Base-by-base conservation (phyloP, 1,139 yeast species). In the Sugiyamaella japonica region DNA sequence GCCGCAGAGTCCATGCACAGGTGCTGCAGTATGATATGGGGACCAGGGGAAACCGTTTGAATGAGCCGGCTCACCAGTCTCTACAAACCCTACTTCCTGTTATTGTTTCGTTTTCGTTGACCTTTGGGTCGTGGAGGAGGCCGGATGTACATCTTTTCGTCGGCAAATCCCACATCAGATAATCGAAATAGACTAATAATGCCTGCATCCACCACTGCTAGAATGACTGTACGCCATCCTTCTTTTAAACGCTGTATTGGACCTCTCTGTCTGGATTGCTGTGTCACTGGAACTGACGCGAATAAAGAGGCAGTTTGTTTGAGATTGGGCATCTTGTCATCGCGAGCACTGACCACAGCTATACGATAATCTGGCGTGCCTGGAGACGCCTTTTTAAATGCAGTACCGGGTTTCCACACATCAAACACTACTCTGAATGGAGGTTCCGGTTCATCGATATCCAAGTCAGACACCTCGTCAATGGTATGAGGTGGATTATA, bases 361-460 rank as follows among this genome's bases (percentile, higher is more conserved):
- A 91, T 70, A 60, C 85, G 89, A 65, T 82, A 91, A 67, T 91
- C 93, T 0, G 97, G 96, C 0, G 66, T 60, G 0, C 89, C 86
- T 0, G 91, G 90, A 31, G 68, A 66, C 43, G 82, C 83, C 65
- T 90, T 90, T 55, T 83, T 83, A 70, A 88, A 91, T 8, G 59
- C 56, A 69, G 70, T 70, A 0, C 85, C 75, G 0, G 98, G 98
- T 68, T 88, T 90, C 97, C 97, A 91, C 1, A 89, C 89, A 63
- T 86, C 78, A 63, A 77, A 90, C 1, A 77, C 71, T 20, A 74
- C 60, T 12, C 58, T 50, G 38, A 57, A 63, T n/a, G 66, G 63
- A 9, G 52, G 52, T 17, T 52, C 57, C 8, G 63, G 55, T 36
- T 50, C 54, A 8, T 50, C 41, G 2, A 40, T 28, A 9, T 39